Conservation (phyloP, 805 yeast genomes). For the Priceomyces fermenticarens region DNA sequence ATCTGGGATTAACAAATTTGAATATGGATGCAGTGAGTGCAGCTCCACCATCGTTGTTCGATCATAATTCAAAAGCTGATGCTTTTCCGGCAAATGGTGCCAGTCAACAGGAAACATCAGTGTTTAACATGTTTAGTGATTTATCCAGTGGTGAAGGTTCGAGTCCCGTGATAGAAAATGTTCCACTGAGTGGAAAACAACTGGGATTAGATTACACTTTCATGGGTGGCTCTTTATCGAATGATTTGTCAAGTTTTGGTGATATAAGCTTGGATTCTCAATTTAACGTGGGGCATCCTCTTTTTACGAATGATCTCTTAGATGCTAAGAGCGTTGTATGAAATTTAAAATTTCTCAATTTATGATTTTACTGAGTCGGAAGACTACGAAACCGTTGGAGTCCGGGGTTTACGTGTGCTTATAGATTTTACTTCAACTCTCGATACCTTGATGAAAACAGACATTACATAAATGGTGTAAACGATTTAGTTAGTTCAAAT, state of each 20-base stretch:
- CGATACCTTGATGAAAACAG: too few species aligned
- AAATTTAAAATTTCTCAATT: too few species aligned
- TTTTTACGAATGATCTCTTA: constrained; percentile 1
- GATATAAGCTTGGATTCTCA: constrained; percentile 4
- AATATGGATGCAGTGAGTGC: neutral
- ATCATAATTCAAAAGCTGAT: constrained; percentile 6
- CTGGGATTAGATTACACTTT: neutral
- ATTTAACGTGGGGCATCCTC: constrained; percentile 1
- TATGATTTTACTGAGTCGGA: too few species aligned
- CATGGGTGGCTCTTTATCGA: neutral
- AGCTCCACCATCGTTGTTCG: constrained; percentile 8
- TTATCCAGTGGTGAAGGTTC: neutral
- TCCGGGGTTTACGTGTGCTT: too few species aligned
- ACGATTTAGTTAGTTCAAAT: too few species aligned
- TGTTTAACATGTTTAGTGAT: neutral
- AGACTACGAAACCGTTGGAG: too few species aligned
- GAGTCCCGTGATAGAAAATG: neutral
- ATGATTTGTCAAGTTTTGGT: constrained; percentile 4
- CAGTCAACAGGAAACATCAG: constrained; percentile 2
- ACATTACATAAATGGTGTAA: too few species aligned
- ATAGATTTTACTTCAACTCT: too few species aligned
- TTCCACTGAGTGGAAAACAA: neutral
- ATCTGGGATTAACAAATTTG: neutral
- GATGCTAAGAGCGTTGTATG: neutral
- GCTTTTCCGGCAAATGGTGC: neutral